Conservation (phyloP, 2,329 filamentous ascomycete genomes). For the Colletotrichum limetticola region DNA sequence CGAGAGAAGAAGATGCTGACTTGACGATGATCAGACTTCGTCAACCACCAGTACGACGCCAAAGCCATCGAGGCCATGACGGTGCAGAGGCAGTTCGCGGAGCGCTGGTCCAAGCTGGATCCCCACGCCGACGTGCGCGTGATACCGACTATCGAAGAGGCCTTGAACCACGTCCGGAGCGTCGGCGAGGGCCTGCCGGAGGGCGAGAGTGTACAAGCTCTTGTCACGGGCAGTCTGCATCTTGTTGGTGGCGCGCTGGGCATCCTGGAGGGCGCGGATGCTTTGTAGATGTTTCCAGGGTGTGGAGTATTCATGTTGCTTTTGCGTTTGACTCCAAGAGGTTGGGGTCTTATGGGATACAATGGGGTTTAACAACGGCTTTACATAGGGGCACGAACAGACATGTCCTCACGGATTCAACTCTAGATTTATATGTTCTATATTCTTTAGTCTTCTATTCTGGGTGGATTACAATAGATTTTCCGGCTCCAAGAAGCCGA, state of each 20-base stretch:
- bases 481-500: conserved; percentile 57
- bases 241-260: conserved; percentile 80
- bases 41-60: conserved; percentile 65
- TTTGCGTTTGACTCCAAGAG: too few relatives aligned
- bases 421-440: background rate
- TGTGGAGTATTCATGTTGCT: too few relatives aligned
- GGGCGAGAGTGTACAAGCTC: conserved; percentile 50
- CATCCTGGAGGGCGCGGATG: conserved; percentile 28
- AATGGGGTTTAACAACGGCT: background rate
- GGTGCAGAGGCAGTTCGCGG: conserved; percentile 63
- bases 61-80: conserved; percentile 62
- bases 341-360: background rate
- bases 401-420: conserved; percentile 26
- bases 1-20: background rate
- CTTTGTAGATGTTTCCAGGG: conserved; percentile 4
- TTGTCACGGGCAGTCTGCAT: conserved; percentile 88
- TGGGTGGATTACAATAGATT: background rate
- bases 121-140: conserved; percentile 56
- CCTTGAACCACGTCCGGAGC: conserved; percentile 50
- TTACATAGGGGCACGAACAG: background rate
- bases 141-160: conserved; percentile 65
- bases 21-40: conserved; percentile 56
- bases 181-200: conserved; percentile 40
- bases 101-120: conserved; percentile 61
- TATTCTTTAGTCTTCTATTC: background rate